Base-by-base conservation (phyloP, 2,329 filamentous ascomycete species). In the Aphanocladium album region DNA sequence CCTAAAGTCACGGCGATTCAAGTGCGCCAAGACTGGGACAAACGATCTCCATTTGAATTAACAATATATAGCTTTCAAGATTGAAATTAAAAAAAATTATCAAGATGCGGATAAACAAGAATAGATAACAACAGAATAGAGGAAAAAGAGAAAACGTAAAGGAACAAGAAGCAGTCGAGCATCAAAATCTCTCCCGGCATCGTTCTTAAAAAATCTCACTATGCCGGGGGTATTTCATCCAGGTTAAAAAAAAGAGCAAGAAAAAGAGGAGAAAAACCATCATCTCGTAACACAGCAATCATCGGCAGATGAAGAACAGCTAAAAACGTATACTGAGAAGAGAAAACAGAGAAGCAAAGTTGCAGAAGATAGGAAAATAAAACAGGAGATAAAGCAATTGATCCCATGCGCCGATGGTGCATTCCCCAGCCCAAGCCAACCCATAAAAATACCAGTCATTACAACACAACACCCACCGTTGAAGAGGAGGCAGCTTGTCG, bases 351-450 rank as follows among this genome's bases (percentile, higher is more conserved):
- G 5, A 30, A 59, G 27, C 27, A 2, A 21, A 37, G 21, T 7
- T n/a, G n/a, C n/a, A n/a, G n/a, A n/a, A n/a, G n/a, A n/a, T n/a
- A 23, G n/a, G 30, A 6, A 52, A 52, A 4, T 21, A 27, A 30
- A 21, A 37, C 25, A 59, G 37, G 17, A 35, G 23, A 7, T n/a
- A 35, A 37, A n/a, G n/a, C 6, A 60, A 23, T 35, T 19, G 12
- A 60, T 37, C 2, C 49, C 23, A 46, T 46, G 16, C 47, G 47
- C 57, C 50, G 30, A 60, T 60, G 41, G 30, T 53, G 57, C 47
- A 37, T 27, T 21, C 50, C 17, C 16, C 19, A 17, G 25, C 45
- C n/a, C 43, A 16, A 52, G 19, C 19, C n/a, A 21, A 47, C 11
- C 23, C n/a, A 2, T 16, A 47, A 17, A 51, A 45, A 47, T 21